Conservation (phyloP, 345 rosid species). For the Punica granatum region DNA sequence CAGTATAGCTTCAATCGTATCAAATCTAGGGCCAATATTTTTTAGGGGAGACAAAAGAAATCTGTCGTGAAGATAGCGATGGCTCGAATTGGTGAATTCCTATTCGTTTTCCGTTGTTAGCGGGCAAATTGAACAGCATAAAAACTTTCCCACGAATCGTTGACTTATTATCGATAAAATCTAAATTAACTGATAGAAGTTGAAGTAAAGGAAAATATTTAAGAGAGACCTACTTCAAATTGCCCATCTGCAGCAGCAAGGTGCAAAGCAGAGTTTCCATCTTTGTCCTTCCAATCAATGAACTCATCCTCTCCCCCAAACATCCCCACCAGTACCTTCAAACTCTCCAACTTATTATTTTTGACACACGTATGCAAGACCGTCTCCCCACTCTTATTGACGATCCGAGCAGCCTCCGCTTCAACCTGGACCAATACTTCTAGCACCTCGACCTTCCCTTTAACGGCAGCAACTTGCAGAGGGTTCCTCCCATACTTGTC, state of each 20-base stretch:
- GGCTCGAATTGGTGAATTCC: no score
- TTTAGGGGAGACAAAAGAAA: no score
- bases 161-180: no score
- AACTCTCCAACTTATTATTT: background rate
- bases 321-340: background rate
- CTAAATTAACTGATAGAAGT: no score
- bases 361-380: slow-evolving; percentile 8
- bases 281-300: background rate
- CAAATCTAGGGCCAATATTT: no score
- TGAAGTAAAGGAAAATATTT: no score
- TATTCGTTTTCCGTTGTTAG: no score
- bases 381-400: background rate
- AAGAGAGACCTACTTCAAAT: slow-evolving; percentile 6
- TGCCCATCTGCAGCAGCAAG: slow-evolving; percentile 8
- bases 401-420: background rate
- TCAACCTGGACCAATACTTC: background rate
- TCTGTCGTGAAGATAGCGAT: no score
- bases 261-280: slow-evolving; percentile 12
- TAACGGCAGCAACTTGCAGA: slow-evolving; percentile 6
- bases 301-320: background rate
- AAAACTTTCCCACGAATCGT: no score
- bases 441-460: slow-evolving; percentile 12
- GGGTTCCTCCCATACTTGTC: slow-evolving; percentile 15
- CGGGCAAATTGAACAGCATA: no score
- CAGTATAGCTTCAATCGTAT: no score